Evolutionary conservation across 169 alveolate genomes (phyloP).

Genomic region (Cryptosporidium viatorum): DNA sequence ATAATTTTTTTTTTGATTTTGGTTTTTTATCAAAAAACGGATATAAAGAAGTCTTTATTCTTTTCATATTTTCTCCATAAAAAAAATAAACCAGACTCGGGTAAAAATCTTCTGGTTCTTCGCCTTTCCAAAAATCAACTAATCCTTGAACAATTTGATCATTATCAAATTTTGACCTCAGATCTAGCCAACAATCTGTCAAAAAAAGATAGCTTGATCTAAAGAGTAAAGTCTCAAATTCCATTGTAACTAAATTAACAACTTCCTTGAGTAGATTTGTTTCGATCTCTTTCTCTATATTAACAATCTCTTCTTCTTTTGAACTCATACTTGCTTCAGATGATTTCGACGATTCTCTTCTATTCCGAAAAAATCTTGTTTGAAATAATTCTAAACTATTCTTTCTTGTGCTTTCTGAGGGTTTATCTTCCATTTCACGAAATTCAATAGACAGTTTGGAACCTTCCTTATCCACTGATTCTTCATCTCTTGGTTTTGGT

Average conservation of each 20-base stretch:
- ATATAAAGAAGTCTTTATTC: neutral
- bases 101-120: neutral
- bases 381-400: neutral
- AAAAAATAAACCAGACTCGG: neutral
- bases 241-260: neutral
- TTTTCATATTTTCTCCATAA: neutral
- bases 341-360: neutral
- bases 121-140: neutral
- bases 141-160: neutral
- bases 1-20: neutral
- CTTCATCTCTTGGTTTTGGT: neutral
- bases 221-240: neutral
- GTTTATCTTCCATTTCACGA: neutral
- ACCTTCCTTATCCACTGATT: neutral
- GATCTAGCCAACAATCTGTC: neutral
- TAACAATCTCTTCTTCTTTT: neutral
- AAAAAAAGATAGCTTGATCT: neutral
- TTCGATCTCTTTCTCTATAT: neutral
- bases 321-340: neutral
- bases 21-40: neutral
- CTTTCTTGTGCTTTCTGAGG: neutral
- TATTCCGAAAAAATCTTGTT: neutral
- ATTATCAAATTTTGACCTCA: slow-evolving; percentile 2
- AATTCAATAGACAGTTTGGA: neutral
- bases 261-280: neutral